Evolutionary conservation across 176 grass and related monocot species (phyloP).

Genomic region (Triticum monococcum): DNA sequence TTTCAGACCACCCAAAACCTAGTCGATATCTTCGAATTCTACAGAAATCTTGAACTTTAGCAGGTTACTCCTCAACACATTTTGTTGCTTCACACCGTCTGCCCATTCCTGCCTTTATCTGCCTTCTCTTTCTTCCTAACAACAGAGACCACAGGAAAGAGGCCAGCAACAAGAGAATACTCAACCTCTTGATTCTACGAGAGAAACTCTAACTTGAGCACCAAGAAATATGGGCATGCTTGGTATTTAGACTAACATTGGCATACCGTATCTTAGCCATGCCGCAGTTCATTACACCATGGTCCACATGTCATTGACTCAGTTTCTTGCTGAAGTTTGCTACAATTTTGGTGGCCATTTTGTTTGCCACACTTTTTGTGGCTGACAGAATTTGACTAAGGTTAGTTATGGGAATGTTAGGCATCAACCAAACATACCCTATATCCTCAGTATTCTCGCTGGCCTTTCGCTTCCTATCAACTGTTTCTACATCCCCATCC

Average conservation of each 20-base stretch:
- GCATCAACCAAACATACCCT: background rate
- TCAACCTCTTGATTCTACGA: constrained; percentile 21
- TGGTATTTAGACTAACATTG: background rate
- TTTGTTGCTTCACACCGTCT: background rate
- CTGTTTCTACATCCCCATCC: background rate
- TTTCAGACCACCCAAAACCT: background rate
- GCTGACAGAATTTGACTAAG: background rate
- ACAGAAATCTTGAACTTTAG: background rate
- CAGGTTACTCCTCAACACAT: background rate
- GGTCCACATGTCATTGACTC: background rate
- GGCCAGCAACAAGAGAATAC: background rate
- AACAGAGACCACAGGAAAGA: constrained; percentile 2
- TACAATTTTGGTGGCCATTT: constrained; percentile 7
- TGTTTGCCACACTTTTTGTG: constrained; percentile 3
- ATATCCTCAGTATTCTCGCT: background rate
- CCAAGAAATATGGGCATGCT: background rate
- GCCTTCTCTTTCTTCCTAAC: constrained; percentile 20
- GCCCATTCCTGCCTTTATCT: background rate
- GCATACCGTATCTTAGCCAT: background rate
- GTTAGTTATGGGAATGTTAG: background rate
- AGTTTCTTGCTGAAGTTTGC: constrained; percentile 7
- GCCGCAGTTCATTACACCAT: background rate
- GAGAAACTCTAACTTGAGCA: background rate
- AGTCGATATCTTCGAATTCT: background rate
- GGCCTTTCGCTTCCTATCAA: constrained; percentile 12